Base-by-base conservation (phyloP, 1,139 yeast genomes). In the Tardiomyces digboiensis region DNA sequence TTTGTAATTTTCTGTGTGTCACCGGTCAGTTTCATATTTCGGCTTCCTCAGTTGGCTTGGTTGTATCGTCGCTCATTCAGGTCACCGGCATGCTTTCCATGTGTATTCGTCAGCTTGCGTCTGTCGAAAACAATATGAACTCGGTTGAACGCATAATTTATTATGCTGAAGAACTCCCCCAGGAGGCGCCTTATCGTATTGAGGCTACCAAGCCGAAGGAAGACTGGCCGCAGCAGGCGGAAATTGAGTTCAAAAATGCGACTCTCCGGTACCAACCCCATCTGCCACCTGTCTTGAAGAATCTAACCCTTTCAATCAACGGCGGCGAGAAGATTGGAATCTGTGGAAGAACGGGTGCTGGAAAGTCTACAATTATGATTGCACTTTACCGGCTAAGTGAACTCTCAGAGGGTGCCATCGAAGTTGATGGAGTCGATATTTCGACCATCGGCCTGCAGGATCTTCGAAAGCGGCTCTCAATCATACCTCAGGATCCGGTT, bases 41-140 rank as follows among this genome's bases (percentile, higher is more conserved):
- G 46, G 77, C 88, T 2, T 69, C 89, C 0, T 72, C 84, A 10
- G 78, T 80, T 3, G 93, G 93, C 60, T 70, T 84, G 44, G 71
- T 83, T 42, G 60, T 83, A 38, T 74, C 86, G 1, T 80, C 52
- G 19, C 42, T 54, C 12, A 55, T 57, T 16, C 78, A 59, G 39
- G 51, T 21, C 3, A 46, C 53, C 1, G 47, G 52, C 10, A 46
- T 53, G 2, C 19, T 52, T n/a, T 54, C 52, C n/a, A 42, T 58
- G 64, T 66, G 62, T 53, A 69, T 61, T 1, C 80, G 87, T 82
- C 82, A 54, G 77, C 89, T 12, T 60, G 83, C 94, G 1, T 80
- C 79, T 56, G 76, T 82, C 23, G 95, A 86, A 59, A 85, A 83
- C 62, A 82, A 82, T 57, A 75, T 86, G 87, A 84, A 83, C 56